Conservation (phyloP, 805 yeast genomes). For the Lachancea meyersii region DNA sequence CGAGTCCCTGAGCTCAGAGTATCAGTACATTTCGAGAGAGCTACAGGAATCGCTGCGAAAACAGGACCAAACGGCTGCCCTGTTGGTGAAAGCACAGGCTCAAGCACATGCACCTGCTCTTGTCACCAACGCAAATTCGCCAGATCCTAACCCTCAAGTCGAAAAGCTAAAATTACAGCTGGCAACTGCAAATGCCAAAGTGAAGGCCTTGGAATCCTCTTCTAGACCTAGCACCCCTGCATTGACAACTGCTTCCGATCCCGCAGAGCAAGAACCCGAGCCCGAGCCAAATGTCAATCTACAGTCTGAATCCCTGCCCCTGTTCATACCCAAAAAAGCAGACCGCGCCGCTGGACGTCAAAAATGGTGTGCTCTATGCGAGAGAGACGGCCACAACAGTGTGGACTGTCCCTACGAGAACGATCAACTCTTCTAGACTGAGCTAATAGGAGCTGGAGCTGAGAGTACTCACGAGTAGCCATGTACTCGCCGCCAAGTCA, state of each 20-base stretch:
- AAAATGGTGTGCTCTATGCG: conserved; percentile 92
- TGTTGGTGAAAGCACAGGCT: conserved; percentile 14
- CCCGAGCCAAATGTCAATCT: background rate
- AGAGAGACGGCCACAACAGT: conserved; percentile 81
- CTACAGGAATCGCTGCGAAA: conserved; percentile 21
- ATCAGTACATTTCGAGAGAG: conserved; percentile 23
- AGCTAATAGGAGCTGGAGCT: background rate
- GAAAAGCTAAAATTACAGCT: conserved; percentile 29
- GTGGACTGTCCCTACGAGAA: conserved; percentile 78
- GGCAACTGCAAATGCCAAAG: conserved; percentile 22
- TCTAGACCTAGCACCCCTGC: conserved; percentile 19
- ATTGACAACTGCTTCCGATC: conserved; percentile 23
- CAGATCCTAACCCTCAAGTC: conserved; percentile 16
- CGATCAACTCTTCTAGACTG: conserved; percentile 8
- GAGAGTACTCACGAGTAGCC: background rate
- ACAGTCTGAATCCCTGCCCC: conserved; percentile 22
- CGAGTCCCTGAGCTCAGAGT: conserved; percentile 26
- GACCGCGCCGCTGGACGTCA: conserved; percentile 68
- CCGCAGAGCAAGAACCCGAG: background rate
- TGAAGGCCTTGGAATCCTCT: conserved; percentile 14
- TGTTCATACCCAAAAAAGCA: conserved; percentile 23
- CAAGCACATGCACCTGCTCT: conserved; percentile 3
- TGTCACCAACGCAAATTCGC: conserved; percentile 4
- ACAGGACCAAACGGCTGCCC: conserved; percentile 14
- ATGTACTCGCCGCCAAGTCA: conserved; percentile 1